Percentiles rank a stretch among this genome's conserved stretches.
These are phyloP conservation scores for Blumeria hordei DNA, from an alignment of 2,329 filamentous ascomycete species.

Conservation along the genomic window DNA sequence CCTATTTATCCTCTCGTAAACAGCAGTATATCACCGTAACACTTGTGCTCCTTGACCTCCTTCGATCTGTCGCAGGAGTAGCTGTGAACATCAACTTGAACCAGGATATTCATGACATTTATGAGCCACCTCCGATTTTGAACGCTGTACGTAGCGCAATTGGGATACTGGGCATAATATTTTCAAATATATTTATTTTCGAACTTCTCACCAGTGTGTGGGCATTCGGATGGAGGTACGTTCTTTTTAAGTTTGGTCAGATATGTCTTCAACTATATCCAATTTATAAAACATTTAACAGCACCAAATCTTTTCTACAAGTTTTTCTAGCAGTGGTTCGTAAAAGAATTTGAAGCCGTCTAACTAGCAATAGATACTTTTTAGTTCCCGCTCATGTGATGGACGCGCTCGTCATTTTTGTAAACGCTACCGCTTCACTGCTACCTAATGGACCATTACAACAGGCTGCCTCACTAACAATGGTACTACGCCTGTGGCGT, in stretches of 20 bases:
- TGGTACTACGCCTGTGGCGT: slow-evolving; percentile 42
- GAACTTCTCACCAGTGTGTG: slow-evolving; percentile 34
- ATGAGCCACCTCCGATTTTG: slow-evolving; percentile 11
- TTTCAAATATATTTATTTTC: slow-evolving; percentile 38
- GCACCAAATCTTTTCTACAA: background rate
- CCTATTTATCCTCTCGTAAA: slow-evolving; percentile 19
- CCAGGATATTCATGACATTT: background rate
- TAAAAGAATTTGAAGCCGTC: background rate
- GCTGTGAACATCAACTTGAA: slow-evolving; percentile 23
- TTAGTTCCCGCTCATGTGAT: slow-evolving; percentile 35
- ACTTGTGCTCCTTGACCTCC: slow-evolving; percentile 24
- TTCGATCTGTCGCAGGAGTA: slow-evolving; percentile 27
- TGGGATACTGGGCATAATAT: slow-evolving; percentile 27
- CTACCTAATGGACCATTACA: slow-evolving; percentile 32
- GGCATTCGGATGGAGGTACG: slow-evolving; percentile 32
- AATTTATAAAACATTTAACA: background rate
- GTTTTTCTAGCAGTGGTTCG: background rate
- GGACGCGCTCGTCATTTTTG: slow-evolving; percentile 36
- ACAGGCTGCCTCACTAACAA: slow-evolving; percentile 40
- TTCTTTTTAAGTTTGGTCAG: background rate
- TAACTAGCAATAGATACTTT: slow-evolving; percentile 24
- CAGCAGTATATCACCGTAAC: slow-evolving; percentile 25
- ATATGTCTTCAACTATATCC: background rate
- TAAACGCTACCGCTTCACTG: slow-evolving; percentile 36
- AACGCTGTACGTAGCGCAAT: slow-evolving; percentile 20